Percentiles rank a stretch among this genome's conserved stretches.
Evolutionary conservation across 768 basidiomycete genomes (phyloP).

Genomic region (Favolaschia claudopus): DNA sequence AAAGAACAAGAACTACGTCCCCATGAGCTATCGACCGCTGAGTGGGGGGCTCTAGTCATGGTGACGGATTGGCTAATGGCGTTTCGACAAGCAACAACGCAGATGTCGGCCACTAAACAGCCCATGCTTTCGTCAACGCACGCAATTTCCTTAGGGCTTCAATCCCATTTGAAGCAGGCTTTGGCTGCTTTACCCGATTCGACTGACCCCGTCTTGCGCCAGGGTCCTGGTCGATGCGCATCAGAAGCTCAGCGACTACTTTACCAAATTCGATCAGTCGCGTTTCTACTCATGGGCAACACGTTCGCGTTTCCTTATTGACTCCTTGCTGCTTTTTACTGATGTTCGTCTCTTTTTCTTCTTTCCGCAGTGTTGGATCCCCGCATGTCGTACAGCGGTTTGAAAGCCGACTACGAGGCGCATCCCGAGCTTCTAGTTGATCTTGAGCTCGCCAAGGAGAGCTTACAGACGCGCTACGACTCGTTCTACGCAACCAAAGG

Average conservation of each 20-base stretch:
- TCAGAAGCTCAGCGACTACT: slow-evolving; percentile 3
- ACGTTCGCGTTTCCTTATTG: background rate
- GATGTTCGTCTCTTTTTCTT: background rate
- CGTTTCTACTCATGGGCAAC: slow-evolving; percentile 1
- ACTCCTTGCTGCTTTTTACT: too few species aligned
- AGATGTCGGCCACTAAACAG: slow-evolving; percentile 40
- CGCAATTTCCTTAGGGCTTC: slow-evolving; percentile 42
- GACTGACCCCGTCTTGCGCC: background rate
- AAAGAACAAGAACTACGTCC: slow-evolving; percentile 26
- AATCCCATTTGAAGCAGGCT: slow-evolving; percentile 33
- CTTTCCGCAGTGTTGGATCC: background rate
- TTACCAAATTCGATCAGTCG: slow-evolving; percentile 4
- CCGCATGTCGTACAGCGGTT: background rate
- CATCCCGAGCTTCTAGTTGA: background rate
- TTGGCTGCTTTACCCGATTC: background rate
- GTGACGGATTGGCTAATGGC: slow-evolving; percentile 35
- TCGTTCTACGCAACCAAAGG: background rate
- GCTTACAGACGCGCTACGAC: background rate
- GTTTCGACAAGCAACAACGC: slow-evolving; percentile 39
- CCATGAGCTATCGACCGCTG: slow-evolving; percentile 24
- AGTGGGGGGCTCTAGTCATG: slow-evolving; percentile 37
- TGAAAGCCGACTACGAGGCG: background rate
- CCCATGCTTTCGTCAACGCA: slow-evolving; percentile 42
- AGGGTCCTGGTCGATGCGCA: background rate
- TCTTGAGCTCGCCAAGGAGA: background rate